Base-by-base conservation (phyloP, 1,284 basidiomycete genomes). In the Thelephora terrestris region DNA sequence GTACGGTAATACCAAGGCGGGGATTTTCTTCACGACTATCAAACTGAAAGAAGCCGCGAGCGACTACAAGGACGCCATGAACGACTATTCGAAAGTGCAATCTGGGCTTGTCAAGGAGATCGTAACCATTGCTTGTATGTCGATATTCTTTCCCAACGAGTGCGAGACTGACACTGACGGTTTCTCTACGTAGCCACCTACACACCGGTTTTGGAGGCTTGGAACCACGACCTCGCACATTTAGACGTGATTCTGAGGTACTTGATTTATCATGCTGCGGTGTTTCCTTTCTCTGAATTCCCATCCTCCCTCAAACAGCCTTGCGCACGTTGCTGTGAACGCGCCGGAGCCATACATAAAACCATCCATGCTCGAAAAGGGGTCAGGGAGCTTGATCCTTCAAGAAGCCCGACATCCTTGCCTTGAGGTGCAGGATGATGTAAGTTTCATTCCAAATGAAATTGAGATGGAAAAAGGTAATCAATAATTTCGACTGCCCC, bases 361-460 rank as follows among this genome's bases (percentile, higher is more conserved):
- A 59, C 94, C 94, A 0, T 75, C 66, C 10, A 69, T 94, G 1
- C 62, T 75, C 1, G 79, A 85, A 50, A 87, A 79, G 65, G 90
- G 90, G n/a, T 71, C 76, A 5, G 91, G 91, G 1, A 81, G 81
- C 58, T 70, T 96, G 10, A 63, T 89, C 37, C 71, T 96, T 20
- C 77, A 74, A 51, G 88, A 91, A 40, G 91, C 92, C 12, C 76
- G 96, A 25, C 96, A 99, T 68, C 95, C 96, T 5, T 98, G 95
- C 57, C 73, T 99, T 7, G 96, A 99, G 64, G 88, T 95, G 4
- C 93, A 97, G 64, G 94, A 98, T 48, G 95, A 95, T 43, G 75
- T 99, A 47, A 85, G 76, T 58, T 99, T 99, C 63, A 99, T 99
- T 52, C 77, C 95, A 0, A 99, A 99, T 62, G 91, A 99, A 61